A percentile compares a stretch with the other conserved stretches of the same genome.
Evolutionary conservation across 2,329 filamentous ascomycete genomes (phyloP).

Genomic region (Neoascochyta sp.): DNA sequence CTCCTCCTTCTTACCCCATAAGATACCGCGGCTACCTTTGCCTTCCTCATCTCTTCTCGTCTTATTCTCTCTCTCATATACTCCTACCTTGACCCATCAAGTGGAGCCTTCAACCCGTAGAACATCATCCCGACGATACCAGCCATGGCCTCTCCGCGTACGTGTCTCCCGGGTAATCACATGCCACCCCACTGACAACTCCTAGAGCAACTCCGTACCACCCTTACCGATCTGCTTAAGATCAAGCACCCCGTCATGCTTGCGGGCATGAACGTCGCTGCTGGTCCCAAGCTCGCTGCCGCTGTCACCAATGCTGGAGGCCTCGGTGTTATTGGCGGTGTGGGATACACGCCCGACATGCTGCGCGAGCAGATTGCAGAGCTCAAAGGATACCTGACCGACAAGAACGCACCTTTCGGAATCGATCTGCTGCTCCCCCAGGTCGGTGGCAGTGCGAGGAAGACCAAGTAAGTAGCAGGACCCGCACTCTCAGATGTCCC

Average conservation of each 20-base stretch:
- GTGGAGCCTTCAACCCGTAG: not conserved
- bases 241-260: conserved; percentile 96
- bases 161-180: conserved; percentile 38
- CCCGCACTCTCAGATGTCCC: not conserved
- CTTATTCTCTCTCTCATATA: not conserved
- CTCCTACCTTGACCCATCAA: conserved; percentile 1
- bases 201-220: conserved; percentile 82
- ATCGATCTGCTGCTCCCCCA: conserved; percentile 92
- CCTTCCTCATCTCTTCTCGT: conserved; percentile 5
- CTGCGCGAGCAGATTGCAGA: conserved; percentile 90
- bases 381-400: conserved; percentile 79
- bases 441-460: conserved; percentile 88
- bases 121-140: conserved; percentile 6
- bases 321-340: conserved; percentile 91
- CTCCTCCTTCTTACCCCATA: conserved; percentile 19
- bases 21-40: conserved; percentile 13
- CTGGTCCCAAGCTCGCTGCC: conserved; percentile 90
- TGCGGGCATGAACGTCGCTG: conserved; percentile 98
- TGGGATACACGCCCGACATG: conserved; percentile 97
- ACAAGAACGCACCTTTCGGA: conserved; percentile 94
- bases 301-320: conserved; percentile 97
- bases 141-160: conserved; percentile 76
- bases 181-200: conserved; percentile 22
- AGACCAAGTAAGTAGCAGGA: conserved; percentile 68
- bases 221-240: conserved; percentile 91